These are phyloP conservation scores for Lithospermum erythrorhizon DNA, from an alignment of 257 asterid genomes.

Conservation along the genomic window DNA sequence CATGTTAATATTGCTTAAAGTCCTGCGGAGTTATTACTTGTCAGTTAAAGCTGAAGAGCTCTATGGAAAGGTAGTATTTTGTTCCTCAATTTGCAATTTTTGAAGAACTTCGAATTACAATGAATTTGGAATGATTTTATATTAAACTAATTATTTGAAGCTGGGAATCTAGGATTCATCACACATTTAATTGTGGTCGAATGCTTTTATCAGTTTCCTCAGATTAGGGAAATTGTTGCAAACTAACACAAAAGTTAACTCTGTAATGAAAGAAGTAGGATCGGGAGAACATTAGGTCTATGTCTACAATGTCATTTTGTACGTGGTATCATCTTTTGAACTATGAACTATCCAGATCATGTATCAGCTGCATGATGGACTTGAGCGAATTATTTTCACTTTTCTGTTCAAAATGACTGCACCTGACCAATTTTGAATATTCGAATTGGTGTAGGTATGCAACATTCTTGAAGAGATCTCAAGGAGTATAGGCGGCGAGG, in stretches of 20 bases:
- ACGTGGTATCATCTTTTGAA: no score
- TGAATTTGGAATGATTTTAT: background rate
- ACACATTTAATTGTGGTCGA: no score
- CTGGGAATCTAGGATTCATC: conserved; percentile 5
- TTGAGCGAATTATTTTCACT: background rate
- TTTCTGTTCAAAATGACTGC: conserved; percentile 8
- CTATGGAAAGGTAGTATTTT: conserved; percentile 53
- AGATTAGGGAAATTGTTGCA: no score
- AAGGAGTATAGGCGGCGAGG: conserved; percentile 36
- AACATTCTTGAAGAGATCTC: conserved; percentile 80
- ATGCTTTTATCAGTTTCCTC: no score
- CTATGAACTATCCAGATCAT: no score
- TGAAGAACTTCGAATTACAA: background rate
- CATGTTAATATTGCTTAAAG: conserved; percentile 35
- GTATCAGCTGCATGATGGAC: no score
- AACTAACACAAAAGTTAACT: no score
- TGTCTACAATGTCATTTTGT: no score
- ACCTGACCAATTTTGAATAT: conserved; percentile 9
- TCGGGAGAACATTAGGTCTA: no score
- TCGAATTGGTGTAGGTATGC: conserved; percentile 49
- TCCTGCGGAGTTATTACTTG: conserved; percentile 34
- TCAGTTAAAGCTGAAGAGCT: conserved; percentile 67
- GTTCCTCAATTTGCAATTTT: conserved; percentile 3
- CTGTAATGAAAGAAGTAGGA: no score
- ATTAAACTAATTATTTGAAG: conserved; percentile 1